Base-by-base conservation (phyloP, 1,284 basidiomycete species). In the Stygiomarasmius scandens region DNA sequence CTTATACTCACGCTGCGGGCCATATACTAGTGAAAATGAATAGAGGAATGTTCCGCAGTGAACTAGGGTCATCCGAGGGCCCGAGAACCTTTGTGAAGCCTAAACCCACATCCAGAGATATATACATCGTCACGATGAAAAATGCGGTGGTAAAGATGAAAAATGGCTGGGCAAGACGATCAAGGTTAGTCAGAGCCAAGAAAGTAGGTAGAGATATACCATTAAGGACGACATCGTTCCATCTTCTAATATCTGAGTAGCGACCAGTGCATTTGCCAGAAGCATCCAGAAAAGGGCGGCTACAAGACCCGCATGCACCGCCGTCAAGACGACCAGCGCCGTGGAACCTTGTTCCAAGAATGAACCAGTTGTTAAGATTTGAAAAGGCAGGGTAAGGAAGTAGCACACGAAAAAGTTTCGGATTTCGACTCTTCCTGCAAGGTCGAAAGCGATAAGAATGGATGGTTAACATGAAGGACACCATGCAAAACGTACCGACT, bases 181-280 rank as follows among this genome's bases (percentile, higher is more conserved):
- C 32, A 32, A 14, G 9, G 48, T 9, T 3, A 25, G 38, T 9
- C 6, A 12, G n/a, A n/a, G 29, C 25, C 34, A 24, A n/a, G 38
- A 41, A 34, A n/a, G 34, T 3, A 50, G 36, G 51, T 46, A 43
- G 24, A 52, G 20, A n/a, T 29, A 36, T 58, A 92, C 90, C 56
- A 90, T 75, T 34, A 93, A 61, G 54, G 86, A 84, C 61, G 82
- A 83, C 22, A 86, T 74, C 0, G 92, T 92, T 10, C 92, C 93
- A 66, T 95, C 93, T 64, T 92, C 90, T 49, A 92, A 86, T 23
- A 94, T 69, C 70, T 95, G 93, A 9, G 89, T 91, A 27, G 90
- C 87, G 24, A 96, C 82, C 54, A 95, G 72, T 5, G 80, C 91
- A 69, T 93, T 95, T 24, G 80, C 90, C 53, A 95, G 75, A 54